phyloP scores from a whole-genome alignment of 108 stramenopile genomes.

The Nitzschia sp. region DNA sequence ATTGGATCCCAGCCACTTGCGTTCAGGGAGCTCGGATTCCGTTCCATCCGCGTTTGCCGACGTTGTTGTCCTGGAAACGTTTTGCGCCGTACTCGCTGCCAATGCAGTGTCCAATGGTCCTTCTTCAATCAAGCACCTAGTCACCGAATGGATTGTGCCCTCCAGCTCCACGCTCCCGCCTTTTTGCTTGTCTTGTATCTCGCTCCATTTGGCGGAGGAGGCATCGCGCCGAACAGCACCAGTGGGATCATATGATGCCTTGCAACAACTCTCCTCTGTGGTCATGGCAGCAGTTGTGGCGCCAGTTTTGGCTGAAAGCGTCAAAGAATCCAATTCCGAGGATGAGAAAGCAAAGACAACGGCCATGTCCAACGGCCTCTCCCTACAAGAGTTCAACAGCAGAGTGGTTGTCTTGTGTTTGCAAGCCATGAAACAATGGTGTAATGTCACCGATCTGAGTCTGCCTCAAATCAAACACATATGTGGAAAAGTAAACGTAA shows the following conservation, averaged over 20 bases:
- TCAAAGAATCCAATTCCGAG: constrained; percentile 16
- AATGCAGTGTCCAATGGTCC: constrained; percentile 78
- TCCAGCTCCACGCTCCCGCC: constrained; percentile 45
- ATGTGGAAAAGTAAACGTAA: constrained; percentile 44
- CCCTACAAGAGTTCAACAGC: constrained; percentile 18
- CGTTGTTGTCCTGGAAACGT: constrained; percentile 64
- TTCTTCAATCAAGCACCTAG: constrained; percentile 51
- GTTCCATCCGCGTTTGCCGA: constrained; percentile 58
- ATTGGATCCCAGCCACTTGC: constrained; percentile 59
- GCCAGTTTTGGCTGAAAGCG: constrained; percentile 51
- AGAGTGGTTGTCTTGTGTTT: constrained; percentile 43
- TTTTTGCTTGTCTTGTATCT: constrained; percentile 48
- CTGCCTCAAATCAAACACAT: constrained; percentile 50
- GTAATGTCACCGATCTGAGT: constrained; percentile 47
- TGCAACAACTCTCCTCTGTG: constrained; percentile 48
- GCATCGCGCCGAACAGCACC: constrained; percentile 48
- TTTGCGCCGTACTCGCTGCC: constrained; percentile 66
- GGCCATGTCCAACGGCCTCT: constrained; percentile 8
- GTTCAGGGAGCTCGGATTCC: not conserved
- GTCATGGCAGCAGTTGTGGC: constrained; percentile 47
- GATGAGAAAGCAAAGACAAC: not conserved
- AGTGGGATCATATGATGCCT: constrained; percentile 50
- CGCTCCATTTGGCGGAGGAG: constrained; percentile 54
- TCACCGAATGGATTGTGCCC: constrained; percentile 78
- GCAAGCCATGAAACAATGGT: constrained; percentile 47